Evolutionary conservation across 768 basidiomycete genomes (phyloP).

Genomic region (Panellus pusillus): DNA sequence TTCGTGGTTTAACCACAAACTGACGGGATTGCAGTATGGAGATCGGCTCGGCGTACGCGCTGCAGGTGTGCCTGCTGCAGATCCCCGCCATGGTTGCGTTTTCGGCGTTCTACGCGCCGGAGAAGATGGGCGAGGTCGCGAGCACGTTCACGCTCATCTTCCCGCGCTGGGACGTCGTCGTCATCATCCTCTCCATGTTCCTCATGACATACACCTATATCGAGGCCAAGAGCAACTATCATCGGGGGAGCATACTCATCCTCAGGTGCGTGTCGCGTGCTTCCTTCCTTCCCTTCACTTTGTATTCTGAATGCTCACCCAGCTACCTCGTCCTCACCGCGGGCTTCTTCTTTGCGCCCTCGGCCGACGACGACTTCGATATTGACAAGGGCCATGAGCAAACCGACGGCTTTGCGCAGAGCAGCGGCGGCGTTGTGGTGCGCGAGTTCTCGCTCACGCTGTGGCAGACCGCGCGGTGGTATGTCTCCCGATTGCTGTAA

Average conservation of each 20-base stretch:
- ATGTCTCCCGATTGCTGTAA: conserved; percentile 26
- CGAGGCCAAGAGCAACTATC: conserved; percentile 98
- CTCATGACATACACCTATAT: conserved; percentile 98
- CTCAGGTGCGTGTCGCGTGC: conserved; percentile 83
- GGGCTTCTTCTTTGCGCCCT: conserved; percentile 93
- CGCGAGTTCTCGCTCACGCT: conserved; percentile 40
- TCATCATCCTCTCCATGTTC: conserved; percentile 94
- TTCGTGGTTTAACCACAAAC: conserved; percentile 1
- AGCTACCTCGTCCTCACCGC: conserved; percentile 90
- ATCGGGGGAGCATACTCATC: conserved; percentile 93
- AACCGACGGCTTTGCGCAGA: neutral
- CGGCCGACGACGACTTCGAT: conserved; percentile 38
- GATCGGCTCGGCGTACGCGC: conserved; percentile 97
- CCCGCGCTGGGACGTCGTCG: conserved; percentile 97
- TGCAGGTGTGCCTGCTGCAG: conserved; percentile 96
- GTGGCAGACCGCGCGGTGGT: conserved; percentile 42
- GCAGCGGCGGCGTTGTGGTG: neutral
- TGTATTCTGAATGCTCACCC: conserved; percentile 11
- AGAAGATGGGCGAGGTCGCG: conserved; percentile 81
- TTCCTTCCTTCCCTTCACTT: neutral
- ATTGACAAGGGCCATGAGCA: conserved; percentile 29
- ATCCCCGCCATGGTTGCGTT: conserved; percentile 99
- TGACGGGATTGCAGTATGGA: conserved; percentile 74
- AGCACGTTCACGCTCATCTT: conserved; percentile 98
- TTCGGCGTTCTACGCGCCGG: conserved; percentile 90